phyloP scores from a whole-genome alignment of 2,329 filamentous ascomycete species.

The Orbilia blumenaviensis region DNA sequence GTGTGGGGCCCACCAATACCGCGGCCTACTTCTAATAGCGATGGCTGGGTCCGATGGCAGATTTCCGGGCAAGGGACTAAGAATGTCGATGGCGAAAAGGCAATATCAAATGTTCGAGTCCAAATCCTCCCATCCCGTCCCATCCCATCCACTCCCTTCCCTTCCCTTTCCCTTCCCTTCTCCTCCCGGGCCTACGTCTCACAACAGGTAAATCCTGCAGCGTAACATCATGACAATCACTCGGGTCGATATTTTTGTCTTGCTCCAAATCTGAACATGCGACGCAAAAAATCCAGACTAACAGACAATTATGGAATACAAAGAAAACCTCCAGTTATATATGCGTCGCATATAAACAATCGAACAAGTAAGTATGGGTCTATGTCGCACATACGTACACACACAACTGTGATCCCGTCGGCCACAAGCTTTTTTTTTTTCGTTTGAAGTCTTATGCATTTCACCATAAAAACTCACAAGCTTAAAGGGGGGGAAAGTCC shows the following conservation, averaged over 20 bases:
- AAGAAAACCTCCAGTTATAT: neutral
- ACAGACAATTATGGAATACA: too few relatives aligned
- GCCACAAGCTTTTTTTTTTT: neutral
- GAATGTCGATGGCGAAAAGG: slow-evolving; percentile 33
- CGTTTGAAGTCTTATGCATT: neutral
- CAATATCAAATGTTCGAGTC: slow-evolving; percentile 13
- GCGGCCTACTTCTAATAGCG: slow-evolving; percentile 13
- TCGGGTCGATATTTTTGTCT: slow-evolving; percentile 35
- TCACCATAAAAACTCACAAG: neutral
- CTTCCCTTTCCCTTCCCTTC: neutral
- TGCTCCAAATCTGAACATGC: slow-evolving; percentile 18
- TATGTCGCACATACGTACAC: slow-evolving; percentile 7
- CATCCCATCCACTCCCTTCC: neutral
- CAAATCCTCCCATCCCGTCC: slow-evolving; percentile 2
- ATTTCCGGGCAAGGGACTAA: slow-evolving; percentile 13
- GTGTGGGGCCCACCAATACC: slow-evolving; percentile 39
- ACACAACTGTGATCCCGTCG: slow-evolving; percentile 20
- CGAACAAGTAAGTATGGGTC: too few relatives aligned
- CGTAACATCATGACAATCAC: slow-evolving; percentile 45
- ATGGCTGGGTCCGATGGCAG: slow-evolving; percentile 34
- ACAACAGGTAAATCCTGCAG: slow-evolving; percentile 16
- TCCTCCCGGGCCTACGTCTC: neutral
- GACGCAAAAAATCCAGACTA: slow-evolving; percentile 3
- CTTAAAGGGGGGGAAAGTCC: slow-evolving; percentile 35
- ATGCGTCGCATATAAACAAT: neutral